These are phyloP conservation scores for Naganishia kalamii DNA, from an alignment of 768 basidiomycete genomes.

Conservation along the genomic window DNA sequence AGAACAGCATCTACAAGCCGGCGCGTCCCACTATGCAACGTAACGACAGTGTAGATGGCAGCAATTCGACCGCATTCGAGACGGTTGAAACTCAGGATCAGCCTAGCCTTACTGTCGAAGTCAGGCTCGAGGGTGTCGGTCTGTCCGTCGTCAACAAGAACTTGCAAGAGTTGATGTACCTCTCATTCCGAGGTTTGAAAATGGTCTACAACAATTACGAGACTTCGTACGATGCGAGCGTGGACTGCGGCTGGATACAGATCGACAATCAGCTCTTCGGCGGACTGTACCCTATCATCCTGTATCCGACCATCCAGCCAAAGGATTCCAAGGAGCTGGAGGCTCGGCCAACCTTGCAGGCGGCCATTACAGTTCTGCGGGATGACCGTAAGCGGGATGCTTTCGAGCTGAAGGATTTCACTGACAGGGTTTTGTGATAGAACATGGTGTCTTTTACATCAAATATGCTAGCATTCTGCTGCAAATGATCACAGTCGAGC, in stretches of 20 bases:
- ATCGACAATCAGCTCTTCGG: slow-evolving; percentile 98
- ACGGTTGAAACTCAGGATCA: slow-evolving; percentile 67
- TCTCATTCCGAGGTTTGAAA: slow-evolving; percentile 68
- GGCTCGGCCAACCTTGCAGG: slow-evolving; percentile 80
- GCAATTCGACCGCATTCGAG: slow-evolving; percentile 67
- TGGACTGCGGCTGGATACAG: slow-evolving; percentile 81
- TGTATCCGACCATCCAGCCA: slow-evolving; percentile 84
- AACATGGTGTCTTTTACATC: slow-evolving; percentile 95
- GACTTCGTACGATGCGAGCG: slow-evolving; percentile 68
- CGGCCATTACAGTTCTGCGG: slow-evolving; percentile 80
- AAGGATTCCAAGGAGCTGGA: slow-evolving; percentile 60
- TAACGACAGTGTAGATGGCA: slow-evolving; percentile 62
- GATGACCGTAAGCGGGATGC: slow-evolving; percentile 67
- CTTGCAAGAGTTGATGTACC: slow-evolving; percentile 82
- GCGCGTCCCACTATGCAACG: slow-evolving; percentile 52
- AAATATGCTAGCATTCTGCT: slow-evolving; percentile 92
- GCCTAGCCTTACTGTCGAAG: slow-evolving; percentile 59
- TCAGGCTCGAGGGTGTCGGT: slow-evolving; percentile 85
- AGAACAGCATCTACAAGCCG: slow-evolving; percentile 80
- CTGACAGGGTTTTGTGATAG: slow-evolving; percentile 49
- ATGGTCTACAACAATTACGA: slow-evolving; percentile 77
- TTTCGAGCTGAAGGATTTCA: neutral
- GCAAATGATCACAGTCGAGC: slow-evolving; percentile 87
- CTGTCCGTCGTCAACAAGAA: slow-evolving; percentile 82
- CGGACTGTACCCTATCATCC: slow-evolving; percentile 83